Conservation (phyloP, 1,284 basidiomycete genomes). For the Phlebopus sp. region DNA sequence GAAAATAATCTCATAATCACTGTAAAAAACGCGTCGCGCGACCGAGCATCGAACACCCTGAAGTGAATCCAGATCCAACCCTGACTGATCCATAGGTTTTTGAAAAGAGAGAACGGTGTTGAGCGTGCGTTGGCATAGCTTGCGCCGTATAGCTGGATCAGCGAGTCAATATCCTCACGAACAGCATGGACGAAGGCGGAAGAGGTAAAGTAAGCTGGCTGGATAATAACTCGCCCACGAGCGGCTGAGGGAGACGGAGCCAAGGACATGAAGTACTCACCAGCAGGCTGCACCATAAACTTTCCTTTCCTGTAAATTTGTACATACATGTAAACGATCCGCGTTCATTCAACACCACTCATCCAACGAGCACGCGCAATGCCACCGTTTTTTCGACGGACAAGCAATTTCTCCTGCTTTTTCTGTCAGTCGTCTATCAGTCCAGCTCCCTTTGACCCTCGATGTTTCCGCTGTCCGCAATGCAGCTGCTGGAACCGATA, state of each 20-base stretch:
- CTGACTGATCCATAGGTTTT: conserved; percentile 57
- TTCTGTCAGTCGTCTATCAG: conserved; percentile 58
- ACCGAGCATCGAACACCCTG: conserved; percentile 61
- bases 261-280: conserved; percentile 43
- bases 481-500: conserved; percentile 74
- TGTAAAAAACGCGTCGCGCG: conserved; percentile 57
- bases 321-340: conserved; percentile 15
- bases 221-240: conserved; percentile 60
- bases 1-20: conserved; percentile 61
- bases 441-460: conserved; percentile 44
- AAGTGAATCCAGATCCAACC: conserved; percentile 76
- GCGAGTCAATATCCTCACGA: conserved; percentile 56
- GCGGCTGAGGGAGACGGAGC: conserved; percentile 39
- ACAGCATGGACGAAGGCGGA: conserved; percentile 65
- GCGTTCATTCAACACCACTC: not conserved
- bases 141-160: conserved; percentile 49
- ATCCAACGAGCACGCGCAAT: conserved; percentile 4
- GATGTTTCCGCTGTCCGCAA: conserved; percentile 61
- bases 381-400: conserved; percentile 35
- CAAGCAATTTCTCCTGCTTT: conserved; percentile 51
- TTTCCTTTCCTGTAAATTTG: conserved; percentile 20
- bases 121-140: conserved; percentile 36
- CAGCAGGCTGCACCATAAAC: too few relatives aligned
- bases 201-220: conserved; percentile 74
- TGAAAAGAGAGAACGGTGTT: conserved; percentile 65